Conservation (phyloP, 1,284 basidiomycete genomes). For the Gomphus sp. region DNA sequence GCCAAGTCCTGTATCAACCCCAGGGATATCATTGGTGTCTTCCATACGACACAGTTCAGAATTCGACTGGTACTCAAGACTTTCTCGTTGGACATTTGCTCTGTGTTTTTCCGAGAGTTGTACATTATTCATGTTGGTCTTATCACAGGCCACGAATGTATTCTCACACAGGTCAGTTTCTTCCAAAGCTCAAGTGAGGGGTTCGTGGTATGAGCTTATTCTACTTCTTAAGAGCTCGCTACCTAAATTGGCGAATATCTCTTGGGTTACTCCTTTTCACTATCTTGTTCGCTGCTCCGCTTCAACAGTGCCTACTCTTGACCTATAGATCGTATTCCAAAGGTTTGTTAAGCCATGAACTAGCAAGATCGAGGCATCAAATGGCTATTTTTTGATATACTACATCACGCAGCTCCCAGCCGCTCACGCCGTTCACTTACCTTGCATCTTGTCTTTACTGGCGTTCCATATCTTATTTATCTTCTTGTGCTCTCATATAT, state of each 20-base stretch:
- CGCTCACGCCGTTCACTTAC: conserved; percentile 13
- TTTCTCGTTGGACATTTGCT: conserved; percentile 51
- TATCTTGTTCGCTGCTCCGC: conserved; percentile 53
- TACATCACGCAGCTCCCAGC: conserved; percentile 19
- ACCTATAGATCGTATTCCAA: conserved; percentile 23
- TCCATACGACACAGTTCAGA: conserved; percentile 18
- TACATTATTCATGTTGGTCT: conserved; percentile 54
- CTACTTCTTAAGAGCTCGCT: conserved; percentile 35
- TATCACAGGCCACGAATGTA: conserved; percentile 50
- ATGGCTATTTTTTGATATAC: not conserved
- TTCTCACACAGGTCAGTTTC: conserved; percentile 39
- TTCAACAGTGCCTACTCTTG: conserved; percentile 50
- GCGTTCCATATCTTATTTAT: conserved; percentile 45
- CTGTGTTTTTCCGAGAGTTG: conserved; percentile 61
- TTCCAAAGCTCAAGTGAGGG: conserved; percentile 9
- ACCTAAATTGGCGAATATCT: conserved; percentile 56
- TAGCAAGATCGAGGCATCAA: not conserved
- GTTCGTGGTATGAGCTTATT: not conserved
- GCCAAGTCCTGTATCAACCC: conserved; percentile 8
- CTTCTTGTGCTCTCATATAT: conserved; percentile 53
- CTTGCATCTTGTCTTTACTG: conserved; percentile 32
- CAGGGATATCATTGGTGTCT: conserved; percentile 10
- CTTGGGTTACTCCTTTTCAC: conserved; percentile 43
- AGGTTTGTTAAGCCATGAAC: not conserved
- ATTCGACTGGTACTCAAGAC: conserved; percentile 33